Evolutionary conservation across 306 rosid species (phyloP).

Genomic region (Sicyos baderoa): DNA sequence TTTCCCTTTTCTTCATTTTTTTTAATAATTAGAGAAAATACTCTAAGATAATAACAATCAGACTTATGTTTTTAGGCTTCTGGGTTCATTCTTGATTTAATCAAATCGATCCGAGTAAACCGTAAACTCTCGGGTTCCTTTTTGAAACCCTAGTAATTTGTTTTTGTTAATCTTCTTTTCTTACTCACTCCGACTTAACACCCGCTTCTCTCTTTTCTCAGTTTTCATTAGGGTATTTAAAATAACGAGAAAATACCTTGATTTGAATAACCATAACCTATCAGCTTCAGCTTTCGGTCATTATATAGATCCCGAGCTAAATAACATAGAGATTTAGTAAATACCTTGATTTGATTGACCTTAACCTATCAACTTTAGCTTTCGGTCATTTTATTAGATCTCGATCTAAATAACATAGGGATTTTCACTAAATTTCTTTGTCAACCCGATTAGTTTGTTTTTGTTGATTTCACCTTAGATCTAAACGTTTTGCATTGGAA

Average conservation of each 20-base stretch:
- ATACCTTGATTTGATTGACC: no score
- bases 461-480: not conserved
- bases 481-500: not conserved
- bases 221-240: no score
- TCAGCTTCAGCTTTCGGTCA: not conserved
- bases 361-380: no score
- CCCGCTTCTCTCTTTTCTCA: no score
- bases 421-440: not conserved
- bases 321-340: not conserved
- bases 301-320: not conserved
- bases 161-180: no score
- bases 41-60: not conserved
- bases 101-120: not conserved
- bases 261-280: no score
- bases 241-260: no score
- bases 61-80: not conserved
- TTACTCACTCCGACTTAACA: no score
- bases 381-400: not conserved
- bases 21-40: not conserved
- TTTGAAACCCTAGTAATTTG: no score
- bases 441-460: not conserved
- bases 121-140: no score
- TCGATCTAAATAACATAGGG: not conserved
- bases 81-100: not conserved
- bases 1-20: not conserved